Evolutionary conservation across 2,329 filamentous ascomycete species (phyloP), one percentile per base, ranked within the genome.

Genomic region (Ophiocordyceps unilateralis): DNA sequence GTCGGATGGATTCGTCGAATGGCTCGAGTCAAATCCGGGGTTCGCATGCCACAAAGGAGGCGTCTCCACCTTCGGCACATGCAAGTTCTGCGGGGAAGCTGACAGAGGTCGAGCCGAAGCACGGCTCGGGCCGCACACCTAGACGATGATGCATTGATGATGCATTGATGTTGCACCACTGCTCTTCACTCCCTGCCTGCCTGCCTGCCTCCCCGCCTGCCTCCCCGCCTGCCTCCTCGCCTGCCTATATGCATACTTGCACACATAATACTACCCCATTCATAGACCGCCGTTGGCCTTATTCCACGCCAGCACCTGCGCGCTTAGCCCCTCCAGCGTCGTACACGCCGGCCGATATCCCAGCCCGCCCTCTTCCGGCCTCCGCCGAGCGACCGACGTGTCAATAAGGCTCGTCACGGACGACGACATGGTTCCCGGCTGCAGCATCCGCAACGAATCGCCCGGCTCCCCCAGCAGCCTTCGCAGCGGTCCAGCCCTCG

Each of bases 241-340:
- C 11, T 26, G 23, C 11, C 23, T 26, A 32, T 11, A 32, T 15
- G 12, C 28, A 32, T 15, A 32, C 28, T 7, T 32, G 14, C 30
- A 34, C n/a, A 34, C 30, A 26, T 26, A 26, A 11, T n/a, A 12
- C 4, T 14, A 28, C 26, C 10, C 5, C 26, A 28, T 14, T 9
- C 5, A 6, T 14, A 12, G 10, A 15, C 15, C 12, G 15, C 15
- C 10, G 24, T 12, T 26, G n/a, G 15, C 32, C 32, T 34, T 43
- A 44, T 71, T 69, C 62, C 62, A 68, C 11, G 61, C 55, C 5
- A 51, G 48, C 11, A 68, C 43, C 49, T 64, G 57, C 49, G 59
- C 56, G 42, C 59, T 62, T 21, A 67, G 49, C 0, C 64, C 65
- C 48, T 68, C 62, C 20, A 69, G 45, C 5, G 59, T 62, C 11